These are phyloP conservation scores for Penicillium bovifimosum DNA, from an alignment of 495 filamentous ascomycete species.

Conservation along the genomic window DNA sequence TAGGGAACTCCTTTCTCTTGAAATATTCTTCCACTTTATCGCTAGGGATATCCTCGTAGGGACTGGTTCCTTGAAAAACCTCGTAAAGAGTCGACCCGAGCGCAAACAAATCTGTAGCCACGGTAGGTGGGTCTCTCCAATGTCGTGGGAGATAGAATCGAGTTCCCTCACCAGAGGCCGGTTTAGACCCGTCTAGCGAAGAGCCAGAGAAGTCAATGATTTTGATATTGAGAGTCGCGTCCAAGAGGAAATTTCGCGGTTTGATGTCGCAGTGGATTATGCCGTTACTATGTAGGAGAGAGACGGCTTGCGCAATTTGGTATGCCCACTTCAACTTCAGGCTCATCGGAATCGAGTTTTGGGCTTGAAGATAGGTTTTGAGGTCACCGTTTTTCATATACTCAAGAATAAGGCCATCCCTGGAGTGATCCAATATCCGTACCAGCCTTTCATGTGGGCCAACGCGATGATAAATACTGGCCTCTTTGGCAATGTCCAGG, in stretches of 20 bases:
- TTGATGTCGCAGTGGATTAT: slow-evolving; percentile 16
- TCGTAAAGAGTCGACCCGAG: no score
- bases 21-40: no score
- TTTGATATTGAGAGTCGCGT: slow-evolving; percentile 15
- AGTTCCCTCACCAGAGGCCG: slow-evolving; percentile 18
- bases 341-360: slow-evolving; percentile 14
- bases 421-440: slow-evolving; percentile 19
- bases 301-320: slow-evolving; percentile 20
- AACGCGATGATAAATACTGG: slow-evolving; percentile 22
- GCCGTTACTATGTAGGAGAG: slow-evolving; percentile 17
- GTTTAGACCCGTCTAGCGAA: slow-evolving; percentile 23
- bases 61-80: no score
- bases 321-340: slow-evolving; percentile 19
- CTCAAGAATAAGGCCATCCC: slow-evolving; percentile 20
- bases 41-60: no score
- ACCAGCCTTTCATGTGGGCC: slow-evolving; percentile 20
- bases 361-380: slow-evolving; percentile 19
- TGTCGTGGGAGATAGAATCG: slow-evolving; percentile 18
- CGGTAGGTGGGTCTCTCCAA: slow-evolving; percentile 13
- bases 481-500: slow-evolving; percentile 27
- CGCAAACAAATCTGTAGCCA: slow-evolving; percentile 9
- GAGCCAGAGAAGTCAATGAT: slow-evolving; percentile 27
- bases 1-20: no score
- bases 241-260: slow-evolving; percentile 25
- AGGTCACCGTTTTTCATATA: slow-evolving; percentile 29